Evolutionary conservation across 139 green algal species (phyloP).

Genomic region (Tetraselmis striata): DNA sequence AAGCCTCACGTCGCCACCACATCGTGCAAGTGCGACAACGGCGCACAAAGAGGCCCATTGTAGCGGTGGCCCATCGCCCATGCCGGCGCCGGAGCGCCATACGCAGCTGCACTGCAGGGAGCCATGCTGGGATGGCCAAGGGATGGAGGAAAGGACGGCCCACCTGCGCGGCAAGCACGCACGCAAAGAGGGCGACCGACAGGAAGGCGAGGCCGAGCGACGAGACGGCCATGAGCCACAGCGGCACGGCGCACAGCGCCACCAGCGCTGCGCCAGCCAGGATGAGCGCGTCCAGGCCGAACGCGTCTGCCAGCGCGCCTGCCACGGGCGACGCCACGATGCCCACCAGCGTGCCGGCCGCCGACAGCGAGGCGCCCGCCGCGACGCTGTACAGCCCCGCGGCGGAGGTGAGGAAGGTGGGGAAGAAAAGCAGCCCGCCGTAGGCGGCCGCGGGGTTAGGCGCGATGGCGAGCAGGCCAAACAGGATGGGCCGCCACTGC

Average conservation of each 20-base stretch:
- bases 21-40: no score
- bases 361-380: not conserved
- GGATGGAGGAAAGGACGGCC: not conserved
- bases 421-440: not conserved
- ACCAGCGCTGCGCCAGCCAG: not conserved
- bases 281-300: not conserved
- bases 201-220: not conserved
- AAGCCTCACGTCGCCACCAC: no score
- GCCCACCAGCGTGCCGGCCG: not conserved
- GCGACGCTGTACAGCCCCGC: not conserved
- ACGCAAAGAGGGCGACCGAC: not conserved
- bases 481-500: not conserved
- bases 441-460: not conserved
- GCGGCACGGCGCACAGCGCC: not conserved
- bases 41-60: no score
- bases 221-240: not conserved
- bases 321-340: not conserved
- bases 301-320: not conserved
- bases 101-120: no score
- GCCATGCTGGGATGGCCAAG: no score
- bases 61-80: no score
- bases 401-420: not conserved
- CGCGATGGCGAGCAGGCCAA: not conserved
- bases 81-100: no score
- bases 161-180: not conserved